A percentile compares a stretch with the other conserved stretches of the same genome.
These are phyloP conservation scores for Aspergillus clavatus DNA, from an alignment of 2,329 filamentous ascomycete genomes.

Conservation along the genomic window DNA sequence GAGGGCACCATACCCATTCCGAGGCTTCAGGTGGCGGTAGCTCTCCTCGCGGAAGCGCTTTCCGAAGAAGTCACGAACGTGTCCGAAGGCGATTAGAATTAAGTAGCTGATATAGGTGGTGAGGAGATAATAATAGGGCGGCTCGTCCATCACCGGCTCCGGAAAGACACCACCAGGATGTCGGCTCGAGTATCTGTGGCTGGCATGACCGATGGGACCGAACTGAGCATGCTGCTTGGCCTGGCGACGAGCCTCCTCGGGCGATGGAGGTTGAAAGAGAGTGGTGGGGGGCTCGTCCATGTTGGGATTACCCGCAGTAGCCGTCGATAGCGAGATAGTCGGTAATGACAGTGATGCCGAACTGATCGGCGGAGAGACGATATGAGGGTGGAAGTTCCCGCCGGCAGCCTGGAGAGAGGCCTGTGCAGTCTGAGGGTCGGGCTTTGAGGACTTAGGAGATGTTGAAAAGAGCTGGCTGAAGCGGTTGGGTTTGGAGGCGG, in stretches of 20 bases:
- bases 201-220: constrained; percentile 72
- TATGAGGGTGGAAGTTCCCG: constrained; percentile 46
- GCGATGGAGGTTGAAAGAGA: constrained; percentile 81
- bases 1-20: constrained; percentile 87
- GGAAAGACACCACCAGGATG: constrained; percentile 76
- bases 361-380: constrained; percentile 57
- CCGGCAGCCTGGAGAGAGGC: constrained; percentile 64
- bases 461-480: constrained; percentile 79
- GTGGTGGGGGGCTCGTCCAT: constrained; percentile 70
- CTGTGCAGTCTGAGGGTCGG: constrained; percentile 48
- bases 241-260: constrained; percentile 72
- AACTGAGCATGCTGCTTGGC: constrained; percentile 84
- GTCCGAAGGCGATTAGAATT: constrained; percentile 89
- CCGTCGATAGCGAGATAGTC: constrained; percentile 86
- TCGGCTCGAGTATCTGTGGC: constrained; percentile 83
- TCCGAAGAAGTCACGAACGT: constrained; percentile 95
- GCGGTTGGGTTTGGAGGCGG: constrained; percentile 63
- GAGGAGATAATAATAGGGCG: constrained; percentile 92
- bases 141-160: constrained; percentile 86
- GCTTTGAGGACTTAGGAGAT: constrained; percentile 70
- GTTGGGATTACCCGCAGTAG: constrained; percentile 68
- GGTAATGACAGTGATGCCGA: constrained; percentile 73
- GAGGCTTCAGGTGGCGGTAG: constrained; percentile 76
- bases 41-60: constrained; percentile 86
- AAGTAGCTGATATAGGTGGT: constrained; percentile 99